phyloP scores from a whole-genome alignment of 2,329 filamentous ascomycete species.

The Cladosporium sp. region DNA sequence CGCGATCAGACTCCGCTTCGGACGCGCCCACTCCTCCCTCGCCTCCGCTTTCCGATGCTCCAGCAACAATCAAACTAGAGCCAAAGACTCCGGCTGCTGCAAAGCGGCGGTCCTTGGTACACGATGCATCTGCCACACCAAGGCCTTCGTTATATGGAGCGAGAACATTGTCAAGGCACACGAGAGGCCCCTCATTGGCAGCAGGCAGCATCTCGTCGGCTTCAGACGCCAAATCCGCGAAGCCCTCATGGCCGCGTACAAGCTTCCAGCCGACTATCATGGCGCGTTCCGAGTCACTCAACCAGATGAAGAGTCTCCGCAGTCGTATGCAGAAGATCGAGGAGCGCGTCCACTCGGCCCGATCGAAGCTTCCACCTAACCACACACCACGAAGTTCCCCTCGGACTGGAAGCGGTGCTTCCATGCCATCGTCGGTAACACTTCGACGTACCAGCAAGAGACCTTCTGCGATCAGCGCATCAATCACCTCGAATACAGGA shows the following conservation, averaged over 20 bases:
- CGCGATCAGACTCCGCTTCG: slow-evolving; percentile 64
- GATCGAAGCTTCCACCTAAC: slow-evolving; percentile 81
- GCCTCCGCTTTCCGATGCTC: slow-evolving; percentile 87
- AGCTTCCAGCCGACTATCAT: slow-evolving; percentile 37
- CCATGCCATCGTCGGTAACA: slow-evolving; percentile 57
- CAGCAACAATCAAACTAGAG: slow-evolving; percentile 52
- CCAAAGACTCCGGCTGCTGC: slow-evolving; percentile 42
- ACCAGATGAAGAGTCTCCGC: slow-evolving; percentile 89
- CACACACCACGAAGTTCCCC: slow-evolving; percentile 83
- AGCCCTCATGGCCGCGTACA: slow-evolving; percentile 46
- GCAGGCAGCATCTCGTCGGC: slow-evolving; percentile 29
- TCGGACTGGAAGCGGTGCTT: slow-evolving; percentile 42
- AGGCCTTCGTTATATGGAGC: slow-evolving; percentile 46
- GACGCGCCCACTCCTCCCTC: slow-evolving; percentile 83
- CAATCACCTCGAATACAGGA: slow-evolving; percentile 16
- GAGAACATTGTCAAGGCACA: slow-evolving; percentile 46
- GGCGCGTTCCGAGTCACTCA: slow-evolving; percentile 70
- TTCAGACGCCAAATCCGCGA: slow-evolving; percentile 31
- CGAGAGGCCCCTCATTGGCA: slow-evolving; percentile 58
- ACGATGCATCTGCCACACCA: slow-evolving; percentile 55
- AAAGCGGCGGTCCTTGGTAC: slow-evolving; percentile 49
- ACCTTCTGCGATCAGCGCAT: slow-evolving; percentile 41
- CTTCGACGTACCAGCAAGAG: slow-evolving; percentile 69
- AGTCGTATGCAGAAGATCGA: slow-evolving; percentile 97
- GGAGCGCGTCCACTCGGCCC: slow-evolving; percentile 84